These are phyloP conservation scores for Vaccinium vitisidaea DNA, from an alignment of 148 eudicot species.

Conservation along the genomic window DNA sequence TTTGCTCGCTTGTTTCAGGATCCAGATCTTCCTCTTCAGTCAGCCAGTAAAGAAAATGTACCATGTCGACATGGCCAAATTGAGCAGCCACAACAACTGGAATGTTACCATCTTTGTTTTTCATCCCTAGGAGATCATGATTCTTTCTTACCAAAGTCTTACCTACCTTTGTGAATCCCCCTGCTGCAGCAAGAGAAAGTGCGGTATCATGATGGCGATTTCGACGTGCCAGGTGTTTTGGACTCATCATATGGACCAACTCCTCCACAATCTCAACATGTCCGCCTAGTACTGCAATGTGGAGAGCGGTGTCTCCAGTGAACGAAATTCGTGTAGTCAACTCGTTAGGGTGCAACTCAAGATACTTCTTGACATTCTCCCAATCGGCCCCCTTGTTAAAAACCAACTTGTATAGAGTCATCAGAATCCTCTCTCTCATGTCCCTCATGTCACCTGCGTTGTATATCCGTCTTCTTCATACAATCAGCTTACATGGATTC, in stretches of 20 bases:
- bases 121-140: not conserved
- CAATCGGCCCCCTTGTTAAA: not conserved
- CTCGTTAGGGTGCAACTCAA: not conserved
- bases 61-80: slow-evolving; percentile 8
- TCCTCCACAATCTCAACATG: not conserved
- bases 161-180: not conserved
- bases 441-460: not conserved
- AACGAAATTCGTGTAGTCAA: not conserved
- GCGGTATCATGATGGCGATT: not conserved
- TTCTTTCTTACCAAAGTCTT: slow-evolving; percentile 11
- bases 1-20: not conserved
- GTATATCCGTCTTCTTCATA: not conserved
- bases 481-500: not conserved
- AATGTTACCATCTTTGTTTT: not conserved
- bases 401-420: not conserved
- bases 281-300: not conserved
- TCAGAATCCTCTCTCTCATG: not conserved
- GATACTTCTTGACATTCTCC: not conserved
- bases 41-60: not conserved
- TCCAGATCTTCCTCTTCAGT: slow-evolving; percentile 2
- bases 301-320: not conserved
- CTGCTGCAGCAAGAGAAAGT: slow-evolving; percentile 11
- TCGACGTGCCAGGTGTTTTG: not conserved
- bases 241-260: not conserved
- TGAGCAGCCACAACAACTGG: slow-evolving; percentile 16